Evolutionary conservation across 164 flowering plant species (phyloP).

Genomic region (Saururus chinensis): DNA sequence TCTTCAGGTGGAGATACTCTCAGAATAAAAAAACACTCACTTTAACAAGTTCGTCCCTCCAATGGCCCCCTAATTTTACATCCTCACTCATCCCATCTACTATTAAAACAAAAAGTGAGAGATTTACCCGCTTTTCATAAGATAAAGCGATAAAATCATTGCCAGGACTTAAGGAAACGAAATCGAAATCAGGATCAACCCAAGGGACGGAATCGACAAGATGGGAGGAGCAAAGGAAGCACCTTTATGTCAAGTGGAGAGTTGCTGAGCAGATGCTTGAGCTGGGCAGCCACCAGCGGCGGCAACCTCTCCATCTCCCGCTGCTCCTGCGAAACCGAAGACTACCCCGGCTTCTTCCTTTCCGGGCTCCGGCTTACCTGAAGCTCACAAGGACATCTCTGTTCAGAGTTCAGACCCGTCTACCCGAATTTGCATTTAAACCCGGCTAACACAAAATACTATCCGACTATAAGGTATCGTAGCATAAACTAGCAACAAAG

Average conservation of each 20-base stretch:
- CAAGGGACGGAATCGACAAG: no score
- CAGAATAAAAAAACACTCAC: not conserved
- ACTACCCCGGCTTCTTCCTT: slow-evolving; percentile 13
- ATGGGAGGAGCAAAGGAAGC: not conserved
- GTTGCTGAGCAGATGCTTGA: slow-evolving; percentile 54
- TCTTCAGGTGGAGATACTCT: no score
- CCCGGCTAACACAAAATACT: no score
- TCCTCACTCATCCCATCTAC: not conserved
- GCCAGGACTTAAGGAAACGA: not conserved
- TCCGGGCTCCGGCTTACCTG: no score
- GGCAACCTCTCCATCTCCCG: slow-evolving; percentile 24
- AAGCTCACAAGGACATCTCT: no score
- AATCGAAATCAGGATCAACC: not conserved
- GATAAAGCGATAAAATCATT: not conserved
- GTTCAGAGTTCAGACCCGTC: no score
- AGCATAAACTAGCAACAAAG: no score
- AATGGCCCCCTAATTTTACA: not conserved
- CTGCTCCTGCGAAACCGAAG: not conserved
- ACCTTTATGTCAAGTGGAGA: slow-evolving; percentile 61
- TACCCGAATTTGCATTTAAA: no score
- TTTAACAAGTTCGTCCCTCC: not conserved
- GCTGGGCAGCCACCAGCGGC: slow-evolving; percentile 64
- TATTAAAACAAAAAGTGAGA: not conserved
- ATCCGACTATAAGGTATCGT: no score
- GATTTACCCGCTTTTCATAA: not conserved